These are phyloP conservation scores for Termitomyces sp. DNA, from an alignment of 1,284 basidiomycete genomes.

Conservation along the genomic window DNA sequence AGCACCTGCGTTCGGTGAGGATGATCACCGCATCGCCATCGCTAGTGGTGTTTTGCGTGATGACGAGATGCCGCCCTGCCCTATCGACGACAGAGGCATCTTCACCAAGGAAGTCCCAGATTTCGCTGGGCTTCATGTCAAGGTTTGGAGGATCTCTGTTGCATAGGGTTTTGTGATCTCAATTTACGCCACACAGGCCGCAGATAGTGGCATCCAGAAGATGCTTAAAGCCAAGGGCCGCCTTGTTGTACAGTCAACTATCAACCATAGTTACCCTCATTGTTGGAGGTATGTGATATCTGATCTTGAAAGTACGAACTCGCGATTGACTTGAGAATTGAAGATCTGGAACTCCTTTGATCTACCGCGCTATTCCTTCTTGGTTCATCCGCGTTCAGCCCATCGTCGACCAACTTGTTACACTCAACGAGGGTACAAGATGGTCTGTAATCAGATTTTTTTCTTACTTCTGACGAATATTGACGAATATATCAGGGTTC, in stretches of 20 bases:
- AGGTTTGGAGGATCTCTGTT: constrained; percentile 44
- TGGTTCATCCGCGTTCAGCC: constrained; percentile 95
- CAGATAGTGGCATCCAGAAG: constrained; percentile 94
- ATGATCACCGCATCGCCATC: constrained; percentile 93
- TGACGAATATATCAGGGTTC: constrained; percentile 62
- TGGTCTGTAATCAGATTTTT: constrained; percentile 52
- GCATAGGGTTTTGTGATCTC: constrained; percentile 2
- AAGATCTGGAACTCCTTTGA: constrained; percentile 90
- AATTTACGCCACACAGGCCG: constrained; percentile 49
- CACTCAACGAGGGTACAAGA: constrained; percentile 86
- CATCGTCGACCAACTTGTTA: constrained; percentile 81
- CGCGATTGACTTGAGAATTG: constrained; percentile 4
- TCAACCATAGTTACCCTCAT: constrained; percentile 94
- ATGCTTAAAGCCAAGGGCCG: constrained; percentile 84
- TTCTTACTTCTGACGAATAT: neutral
- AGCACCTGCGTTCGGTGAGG: constrained; percentile 97
- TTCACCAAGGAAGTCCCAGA: constrained; percentile 91
- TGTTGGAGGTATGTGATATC: constrained; percentile 80
- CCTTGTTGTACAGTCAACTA: constrained; percentile 82
- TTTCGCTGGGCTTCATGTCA: constrained; percentile 88
- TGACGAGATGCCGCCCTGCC: constrained; percentile 95
- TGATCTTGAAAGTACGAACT: neutral
- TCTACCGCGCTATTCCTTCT: constrained; percentile 93
- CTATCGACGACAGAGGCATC: constrained; percentile 84
- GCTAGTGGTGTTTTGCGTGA: constrained; percentile 75